These are phyloP conservation scores for Bruguiera parviflora DNA, from an alignment of 345 rosid species.

Conservation along the genomic window DNA sequence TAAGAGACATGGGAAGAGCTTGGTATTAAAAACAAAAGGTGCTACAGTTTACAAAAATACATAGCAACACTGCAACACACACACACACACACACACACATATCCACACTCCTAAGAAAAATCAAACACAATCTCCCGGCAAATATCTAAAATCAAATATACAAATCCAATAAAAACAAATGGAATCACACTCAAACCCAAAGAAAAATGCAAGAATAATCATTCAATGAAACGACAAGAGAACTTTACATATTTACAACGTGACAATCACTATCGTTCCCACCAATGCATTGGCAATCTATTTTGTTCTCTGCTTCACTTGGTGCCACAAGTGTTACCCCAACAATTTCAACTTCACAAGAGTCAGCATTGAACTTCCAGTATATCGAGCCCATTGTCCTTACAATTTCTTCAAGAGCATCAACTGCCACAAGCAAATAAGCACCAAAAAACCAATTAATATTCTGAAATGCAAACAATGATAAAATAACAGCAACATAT, in stretches of 20 bases:
- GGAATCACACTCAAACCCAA: background rate
- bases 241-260: slow-evolving; percentile 43
- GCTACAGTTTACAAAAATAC: no score
- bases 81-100: no score
- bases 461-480: slow-evolving; percentile 2
- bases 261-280: slow-evolving; percentile 44
- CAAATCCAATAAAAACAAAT: background rate
- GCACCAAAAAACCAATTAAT: slow-evolving; percentile 6
- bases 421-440: slow-evolving; percentile 37
- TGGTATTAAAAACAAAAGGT: background rate
- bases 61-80: no score
- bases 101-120: no score
- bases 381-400: slow-evolving; percentile 42
- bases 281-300: slow-evolving; percentile 32
- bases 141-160: slow-evolving; percentile 5
- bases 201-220: background rate
- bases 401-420: slow-evolving; percentile 45
- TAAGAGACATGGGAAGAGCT: slow-evolving; percentile 13
- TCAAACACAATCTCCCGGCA: no score
- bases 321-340: slow-evolving; percentile 17
- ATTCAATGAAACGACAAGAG: slow-evolving; percentile 3
- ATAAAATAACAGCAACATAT: background rate
- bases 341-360: slow-evolving; percentile 31
- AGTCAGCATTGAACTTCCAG: slow-evolving; percentile 49
- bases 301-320: slow-evolving; percentile 18